Percentiles rank a stretch among this genome's conserved stretches.
Conservation (phyloP, 441 rosid genomes). For the Biscutella laevigata region DNA sequence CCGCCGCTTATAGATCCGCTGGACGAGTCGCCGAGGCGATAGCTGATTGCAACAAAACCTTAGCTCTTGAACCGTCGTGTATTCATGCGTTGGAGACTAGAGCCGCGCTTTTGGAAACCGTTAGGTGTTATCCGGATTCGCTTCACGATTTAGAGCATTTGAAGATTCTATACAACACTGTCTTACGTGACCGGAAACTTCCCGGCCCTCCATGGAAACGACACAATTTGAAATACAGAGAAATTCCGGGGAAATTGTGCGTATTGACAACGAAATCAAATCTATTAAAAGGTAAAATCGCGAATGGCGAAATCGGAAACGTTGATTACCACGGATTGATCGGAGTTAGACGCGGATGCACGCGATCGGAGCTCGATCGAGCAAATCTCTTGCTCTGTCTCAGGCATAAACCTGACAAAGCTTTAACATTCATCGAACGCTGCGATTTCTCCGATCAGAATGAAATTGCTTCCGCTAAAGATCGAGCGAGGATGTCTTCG, state of each 20-base stretch:
- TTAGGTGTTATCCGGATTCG: conserved; percentile 21
- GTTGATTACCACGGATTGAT: conserved; percentile 22
- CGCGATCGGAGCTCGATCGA: conserved; percentile 25
- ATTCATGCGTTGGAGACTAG: conserved; percentile 27
- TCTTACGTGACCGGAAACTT: conserved; percentile 27
- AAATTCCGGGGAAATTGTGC: conserved; percentile 18
- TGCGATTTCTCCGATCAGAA: conserved; percentile 16
- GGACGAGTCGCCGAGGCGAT: conserved; percentile 66
- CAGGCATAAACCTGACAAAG: conserved; percentile 26
- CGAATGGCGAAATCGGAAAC: conserved; percentile 20
- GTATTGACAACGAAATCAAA: conserved; percentile 16
- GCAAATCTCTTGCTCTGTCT: conserved; percentile 23
- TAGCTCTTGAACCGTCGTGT: conserved; percentile 26
- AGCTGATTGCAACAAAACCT: conserved; percentile 57
- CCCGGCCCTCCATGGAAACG: conserved; percentile 31
- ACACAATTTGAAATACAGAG: conserved; percentile 28
- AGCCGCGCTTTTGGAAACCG: conserved; percentile 22
- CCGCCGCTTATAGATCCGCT: conserved; percentile 51
- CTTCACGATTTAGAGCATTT: conserved; percentile 27
- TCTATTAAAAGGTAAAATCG: conserved; percentile 11
- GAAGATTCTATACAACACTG: conserved; percentile 25
- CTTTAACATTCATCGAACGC: conserved; percentile 20
- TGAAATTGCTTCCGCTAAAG: conserved; percentile 15
- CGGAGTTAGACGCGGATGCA: conserved; percentile 26
- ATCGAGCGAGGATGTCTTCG: conserved; percentile 26